Evolutionary conservation across 768 basidiomycete species (phyloP).

Genomic region (Chalciporus piperatus): DNA sequence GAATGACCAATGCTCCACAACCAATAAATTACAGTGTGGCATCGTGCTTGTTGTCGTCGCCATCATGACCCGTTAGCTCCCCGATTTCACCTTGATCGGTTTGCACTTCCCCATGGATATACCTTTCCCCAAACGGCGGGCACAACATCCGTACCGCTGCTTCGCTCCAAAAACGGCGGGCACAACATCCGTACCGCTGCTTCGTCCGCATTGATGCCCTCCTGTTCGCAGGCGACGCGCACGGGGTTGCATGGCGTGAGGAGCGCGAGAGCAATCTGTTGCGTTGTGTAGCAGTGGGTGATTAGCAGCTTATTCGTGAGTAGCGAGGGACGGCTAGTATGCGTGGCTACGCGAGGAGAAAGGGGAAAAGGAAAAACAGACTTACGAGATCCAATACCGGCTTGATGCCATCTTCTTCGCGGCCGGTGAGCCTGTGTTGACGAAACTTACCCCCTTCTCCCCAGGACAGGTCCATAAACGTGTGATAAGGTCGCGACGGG

Average conservation of each 20-base stretch:
- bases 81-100: no score
- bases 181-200: constrained; percentile 15
- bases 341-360: background rate
- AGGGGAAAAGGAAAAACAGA: constrained; percentile 11
- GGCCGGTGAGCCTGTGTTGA: constrained; percentile 75
- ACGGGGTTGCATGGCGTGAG: constrained; percentile 24
- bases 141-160: no score
- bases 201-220: constrained; percentile 23
- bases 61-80: no score
- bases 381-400: constrained; percentile 89
- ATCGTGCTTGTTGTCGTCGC: background rate
- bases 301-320: background rate
- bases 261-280: constrained; percentile 45
- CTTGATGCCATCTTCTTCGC: constrained; percentile 81
- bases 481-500: constrained; percentile 54
- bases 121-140: no score
- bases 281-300: constrained; percentile 22
- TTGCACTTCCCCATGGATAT: constrained; percentile 1
- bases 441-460: constrained; percentile 41
- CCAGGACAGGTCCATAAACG: constrained; percentile 52
- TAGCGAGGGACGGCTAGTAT: background rate
- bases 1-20: no score
- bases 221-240: constrained; percentile 24
- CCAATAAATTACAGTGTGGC: constrained; percentile 23
- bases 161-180: constrained; percentile 1